Conservation (phyloP, 192 early-diverging fungal species). For the Chytriomyces sp. region DNA sequence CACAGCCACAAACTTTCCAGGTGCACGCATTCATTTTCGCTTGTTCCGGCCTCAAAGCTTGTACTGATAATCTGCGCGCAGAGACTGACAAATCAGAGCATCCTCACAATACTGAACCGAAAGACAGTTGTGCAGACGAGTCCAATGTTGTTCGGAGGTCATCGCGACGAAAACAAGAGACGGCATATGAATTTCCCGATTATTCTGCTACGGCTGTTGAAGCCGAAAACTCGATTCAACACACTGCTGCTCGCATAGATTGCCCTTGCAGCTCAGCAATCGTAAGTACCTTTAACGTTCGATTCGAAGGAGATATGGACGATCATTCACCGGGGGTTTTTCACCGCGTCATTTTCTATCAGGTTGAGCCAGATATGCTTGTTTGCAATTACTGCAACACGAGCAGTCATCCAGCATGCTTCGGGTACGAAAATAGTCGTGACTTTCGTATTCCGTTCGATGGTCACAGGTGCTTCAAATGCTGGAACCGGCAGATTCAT, state of each 20-base stretch:
- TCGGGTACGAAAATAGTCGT: not conserved
- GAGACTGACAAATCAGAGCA: not conserved
- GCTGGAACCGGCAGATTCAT: not conserved
- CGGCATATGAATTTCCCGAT: not conserved
- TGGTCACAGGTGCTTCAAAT: constrained; percentile 15
- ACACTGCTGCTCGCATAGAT: no score
- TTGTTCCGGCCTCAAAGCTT: not conserved
- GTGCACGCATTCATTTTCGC: not conserved
- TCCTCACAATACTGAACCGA: not conserved
- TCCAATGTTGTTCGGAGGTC: not conserved
- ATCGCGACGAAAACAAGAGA: not conserved
- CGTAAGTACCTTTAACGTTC: not conserved
- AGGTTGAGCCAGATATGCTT: constrained; percentile 11
- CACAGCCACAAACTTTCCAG: not conserved
- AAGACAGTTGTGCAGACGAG: not conserved
- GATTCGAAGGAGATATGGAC: not conserved
- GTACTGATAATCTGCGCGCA: not conserved
- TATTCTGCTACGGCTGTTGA: not conserved
- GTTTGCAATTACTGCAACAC: not conserved
- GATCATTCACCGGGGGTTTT: not conserved
- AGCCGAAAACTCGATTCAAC: not conserved
- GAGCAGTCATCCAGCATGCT: constrained; percentile 15
- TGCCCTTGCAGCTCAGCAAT: not conserved
- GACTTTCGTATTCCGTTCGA: constrained; percentile 15
- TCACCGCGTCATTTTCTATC: not conserved